Conservation (phyloP, 2,329 filamentous ascomycete genomes). For the Alternaria longipes region DNA sequence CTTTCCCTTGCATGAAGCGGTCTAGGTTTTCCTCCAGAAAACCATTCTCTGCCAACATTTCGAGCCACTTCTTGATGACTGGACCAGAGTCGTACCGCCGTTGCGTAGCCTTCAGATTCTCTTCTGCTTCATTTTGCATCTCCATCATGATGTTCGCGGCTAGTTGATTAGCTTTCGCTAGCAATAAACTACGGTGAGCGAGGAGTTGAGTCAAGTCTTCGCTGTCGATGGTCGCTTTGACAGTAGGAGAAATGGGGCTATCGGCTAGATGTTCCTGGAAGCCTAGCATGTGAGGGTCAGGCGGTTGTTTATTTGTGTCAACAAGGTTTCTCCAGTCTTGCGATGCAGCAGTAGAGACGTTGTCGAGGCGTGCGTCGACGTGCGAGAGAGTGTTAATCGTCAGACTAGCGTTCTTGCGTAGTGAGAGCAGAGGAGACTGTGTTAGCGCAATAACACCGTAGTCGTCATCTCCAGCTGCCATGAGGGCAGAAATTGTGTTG, state of each 20-base stretch:
- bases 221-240: constrained; percentile 29
- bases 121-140: constrained; percentile 55
- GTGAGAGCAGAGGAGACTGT: constrained; percentile 66
- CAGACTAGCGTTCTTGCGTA: constrained; percentile 55
- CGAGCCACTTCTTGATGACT: constrained; percentile 74
- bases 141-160: constrained; percentile 59
- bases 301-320: constrained; percentile 36
- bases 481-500: constrained; percentile 72
- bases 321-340: constrained; percentile 57
- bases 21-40: constrained; percentile 56
- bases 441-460: constrained; percentile 82
- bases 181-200: constrained; percentile 23
- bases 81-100: constrained; percentile 74
- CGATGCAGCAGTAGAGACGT: constrained; percentile 26
- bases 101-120: constrained; percentile 63
- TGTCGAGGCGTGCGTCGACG: constrained; percentile 53
- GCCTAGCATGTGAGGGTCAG: constrained; percentile 26
- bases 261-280: constrained; percentile 25
- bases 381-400: constrained; percentile 58
- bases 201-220: constrained; percentile 34
- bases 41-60: constrained; percentile 72
- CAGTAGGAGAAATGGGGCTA: constrained; percentile 21
- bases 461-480: constrained; percentile 72
- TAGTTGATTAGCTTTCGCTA: constrained; percentile 40
- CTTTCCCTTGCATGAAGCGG: constrained; percentile 27